These are phyloP conservation scores for Beverwykella pulmonaria DNA, from an alignment of 495 filamentous ascomycete genomes.

Conservation along the genomic window DNA sequence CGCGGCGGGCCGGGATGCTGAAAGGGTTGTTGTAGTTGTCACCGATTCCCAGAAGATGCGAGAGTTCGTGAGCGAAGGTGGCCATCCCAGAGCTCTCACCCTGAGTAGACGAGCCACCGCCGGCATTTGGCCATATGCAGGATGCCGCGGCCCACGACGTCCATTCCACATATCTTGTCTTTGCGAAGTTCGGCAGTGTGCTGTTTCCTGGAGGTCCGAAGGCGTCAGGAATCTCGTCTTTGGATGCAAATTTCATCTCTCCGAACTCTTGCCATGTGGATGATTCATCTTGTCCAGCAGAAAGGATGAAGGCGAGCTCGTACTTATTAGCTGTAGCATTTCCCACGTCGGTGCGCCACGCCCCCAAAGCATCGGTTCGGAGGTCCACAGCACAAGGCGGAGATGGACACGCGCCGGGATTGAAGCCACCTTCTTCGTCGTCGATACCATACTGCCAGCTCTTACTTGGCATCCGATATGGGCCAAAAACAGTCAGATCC, in stretches of 20 bases:
- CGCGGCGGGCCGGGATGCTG: slow-evolving; percentile 44
- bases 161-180: slow-evolving; percentile 50
- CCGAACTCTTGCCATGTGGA: slow-evolving; percentile 54
- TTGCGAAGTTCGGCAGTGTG: slow-evolving; percentile 43
- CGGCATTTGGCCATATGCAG: slow-evolving; percentile 50
- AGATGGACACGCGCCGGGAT: slow-evolving; percentile 42
- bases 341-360: slow-evolving; percentile 49
- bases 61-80: slow-evolving; percentile 49
- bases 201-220: slow-evolving; percentile 47
- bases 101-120: slow-evolving; percentile 49
- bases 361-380: slow-evolving; percentile 47
- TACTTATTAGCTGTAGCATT: slow-evolving; percentile 43
- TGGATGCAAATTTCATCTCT: slow-evolving; percentile 48
- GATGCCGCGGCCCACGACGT: slow-evolving; percentile 48
- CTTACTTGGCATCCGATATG: slow-evolving; percentile 44
- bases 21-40: slow-evolving; percentile 54
- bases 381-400: slow-evolving; percentile 45
- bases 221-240: slow-evolving; percentile 46
- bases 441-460: slow-evolving; percentile 40
- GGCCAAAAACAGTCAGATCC: slow-evolving; percentile 50
- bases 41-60: slow-evolving; percentile 49
- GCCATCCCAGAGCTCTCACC: slow-evolving; percentile 51
- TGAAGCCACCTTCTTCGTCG: slow-evolving; percentile 39
- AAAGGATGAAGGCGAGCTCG: slow-evolving; percentile 51
- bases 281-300: slow-evolving; percentile 51